Conservation (phyloP, 768 basidiomycete genomes). For the Tylopilus vinaceipallidus region DNA sequence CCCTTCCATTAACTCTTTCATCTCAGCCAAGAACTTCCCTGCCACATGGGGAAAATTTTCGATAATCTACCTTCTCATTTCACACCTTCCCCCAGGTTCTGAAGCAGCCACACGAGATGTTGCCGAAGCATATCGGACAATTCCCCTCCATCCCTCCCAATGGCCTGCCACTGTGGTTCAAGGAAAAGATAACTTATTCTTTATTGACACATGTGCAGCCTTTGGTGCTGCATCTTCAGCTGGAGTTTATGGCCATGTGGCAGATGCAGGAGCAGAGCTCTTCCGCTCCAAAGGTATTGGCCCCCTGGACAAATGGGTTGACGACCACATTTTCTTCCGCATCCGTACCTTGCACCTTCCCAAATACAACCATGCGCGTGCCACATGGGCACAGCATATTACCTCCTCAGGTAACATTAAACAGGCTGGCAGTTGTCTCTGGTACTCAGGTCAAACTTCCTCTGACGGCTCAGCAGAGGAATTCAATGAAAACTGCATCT, state of each 20-base stretch:
- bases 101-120: neutral
- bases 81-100: too few species aligned
- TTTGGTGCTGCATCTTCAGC: constrained; percentile 1
- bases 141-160: neutral
- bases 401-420: too few species aligned
- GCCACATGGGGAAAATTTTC: constrained; percentile 36
- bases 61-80: neutral
- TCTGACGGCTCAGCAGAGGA: too few species aligned
- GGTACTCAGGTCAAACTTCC: too few species aligned
- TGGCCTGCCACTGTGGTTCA: neutral
- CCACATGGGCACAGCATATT: too few species aligned
- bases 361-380: neutral
- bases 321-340: constrained; percentile 6
- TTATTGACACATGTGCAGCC: neutral
- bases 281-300: neutral
- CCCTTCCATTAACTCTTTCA: too few species aligned
- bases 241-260: constrained; percentile 1
- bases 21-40: constrained; percentile 25
- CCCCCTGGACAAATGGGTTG: constrained; percentile 9
- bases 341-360: neutral
- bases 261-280: constrained; percentile 8
- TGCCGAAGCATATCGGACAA: neutral
- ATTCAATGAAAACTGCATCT: too few species aligned
- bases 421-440: too few species aligned
- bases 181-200: neutral